Percentiles rank a stretch among this genome's conserved stretches.
Evolutionary conservation across 495 filamentous ascomycete genomes (phyloP).

Genomic region (Xylaria bambusicola): DNA sequence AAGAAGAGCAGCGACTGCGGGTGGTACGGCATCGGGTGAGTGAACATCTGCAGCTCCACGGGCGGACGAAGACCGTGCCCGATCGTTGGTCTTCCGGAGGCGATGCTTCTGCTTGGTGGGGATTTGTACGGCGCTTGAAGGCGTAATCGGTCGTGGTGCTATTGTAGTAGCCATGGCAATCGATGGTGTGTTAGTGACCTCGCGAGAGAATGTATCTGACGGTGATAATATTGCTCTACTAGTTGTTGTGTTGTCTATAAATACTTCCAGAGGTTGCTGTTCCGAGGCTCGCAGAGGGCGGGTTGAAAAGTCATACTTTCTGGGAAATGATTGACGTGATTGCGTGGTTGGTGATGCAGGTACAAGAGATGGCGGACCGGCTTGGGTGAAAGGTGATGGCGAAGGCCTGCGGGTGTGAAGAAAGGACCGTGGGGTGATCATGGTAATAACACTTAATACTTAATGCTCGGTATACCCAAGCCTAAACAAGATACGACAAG

Average conservation of each 20-base stretch:
- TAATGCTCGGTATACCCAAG: neutral
- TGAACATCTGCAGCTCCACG: conserved; percentile 39
- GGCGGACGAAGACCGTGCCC: conserved; percentile 27
- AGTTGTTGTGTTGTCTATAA: conserved; percentile 15
- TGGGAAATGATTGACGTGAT: neutral
- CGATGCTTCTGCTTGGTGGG: conserved; percentile 39
- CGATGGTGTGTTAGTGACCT: conserved; percentile 33
- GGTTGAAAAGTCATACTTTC: conserved; percentile 34
- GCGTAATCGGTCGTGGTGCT: conserved; percentile 38
- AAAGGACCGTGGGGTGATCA: conserved; percentile 18
- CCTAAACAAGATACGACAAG: neutral
- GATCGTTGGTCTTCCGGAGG: conserved; percentile 27
- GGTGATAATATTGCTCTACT: conserved; percentile 26
- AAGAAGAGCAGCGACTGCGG: conserved; percentile 61
- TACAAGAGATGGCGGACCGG: neutral
- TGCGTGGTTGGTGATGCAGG: conserved; percentile 1
- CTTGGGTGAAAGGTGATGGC: conserved; percentile 1
- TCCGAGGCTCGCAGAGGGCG: neutral
- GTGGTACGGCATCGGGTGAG: conserved; percentile 54
- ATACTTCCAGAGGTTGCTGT: conserved; percentile 5
- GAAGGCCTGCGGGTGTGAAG: conserved; percentile 1
- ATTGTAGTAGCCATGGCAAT: conserved; percentile 20
- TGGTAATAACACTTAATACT: conserved; percentile 5
- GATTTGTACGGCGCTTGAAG: conserved; percentile 50
- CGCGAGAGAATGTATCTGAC: conserved; percentile 24